A percentile compares a stretch with the other conserved stretches of the same genome.
These are phyloP conservation scores for Citrus glauca DNA, from an alignment of 345 rosid species.

Conservation along the genomic window DNA sequence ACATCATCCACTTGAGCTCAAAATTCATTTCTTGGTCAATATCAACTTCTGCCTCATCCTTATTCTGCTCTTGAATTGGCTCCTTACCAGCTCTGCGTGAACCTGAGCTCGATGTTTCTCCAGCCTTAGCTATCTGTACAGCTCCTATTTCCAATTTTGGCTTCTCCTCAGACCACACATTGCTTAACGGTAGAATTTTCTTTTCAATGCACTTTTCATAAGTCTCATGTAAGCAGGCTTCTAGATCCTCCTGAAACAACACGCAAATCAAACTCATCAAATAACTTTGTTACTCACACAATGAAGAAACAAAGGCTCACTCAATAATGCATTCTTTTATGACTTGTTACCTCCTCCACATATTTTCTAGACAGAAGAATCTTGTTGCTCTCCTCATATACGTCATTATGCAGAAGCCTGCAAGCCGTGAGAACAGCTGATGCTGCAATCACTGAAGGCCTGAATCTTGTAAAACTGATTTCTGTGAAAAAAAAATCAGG, in stretches of 20 bases:
- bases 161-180: neutral
- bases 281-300: too few relatives aligned
- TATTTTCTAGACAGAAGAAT: neutral
- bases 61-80: neutral
- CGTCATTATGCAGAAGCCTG: neutral
- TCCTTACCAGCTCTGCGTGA: too few relatives aligned
- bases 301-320: neutral
- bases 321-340: neutral
- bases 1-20: neutral
- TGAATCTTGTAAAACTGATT: neutral
- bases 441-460: slow-evolving; percentile 13
- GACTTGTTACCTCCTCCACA: neutral
- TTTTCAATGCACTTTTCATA: neutral
- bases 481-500: neutral
- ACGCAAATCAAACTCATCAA: neutral
- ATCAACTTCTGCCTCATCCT: neutral
- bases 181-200: neutral
- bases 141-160: neutral
- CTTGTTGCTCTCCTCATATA: neutral
- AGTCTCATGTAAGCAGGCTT: neutral
- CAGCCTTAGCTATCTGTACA: neutral
- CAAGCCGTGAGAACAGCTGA: slow-evolving; percentile 1
- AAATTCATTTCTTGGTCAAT: neutral
- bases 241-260: neutral
- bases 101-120: neutral